Evolutionary conservation across 2,329 filamentous ascomycete genomes (phyloP).

Genomic region (Fusarium robinianum): DNA sequence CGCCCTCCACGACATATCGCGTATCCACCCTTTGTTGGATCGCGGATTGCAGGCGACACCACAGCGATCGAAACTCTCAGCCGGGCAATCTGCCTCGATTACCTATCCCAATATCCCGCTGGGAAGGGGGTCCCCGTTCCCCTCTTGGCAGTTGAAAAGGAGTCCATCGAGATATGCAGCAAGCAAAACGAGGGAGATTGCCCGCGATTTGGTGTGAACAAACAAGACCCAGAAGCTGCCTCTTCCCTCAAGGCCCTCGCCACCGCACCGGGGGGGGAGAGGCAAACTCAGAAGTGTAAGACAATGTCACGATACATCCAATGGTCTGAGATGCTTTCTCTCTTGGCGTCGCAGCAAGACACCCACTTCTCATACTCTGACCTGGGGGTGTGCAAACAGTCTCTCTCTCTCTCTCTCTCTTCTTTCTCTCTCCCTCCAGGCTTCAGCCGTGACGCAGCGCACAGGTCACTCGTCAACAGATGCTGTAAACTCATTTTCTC

Average conservation of each 20-base stretch:
- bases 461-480: slow-evolving; percentile 28
- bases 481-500: slow-evolving; percentile 14
- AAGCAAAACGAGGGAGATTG: slow-evolving; percentile 9
- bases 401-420: neutral
- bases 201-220: slow-evolving; percentile 8
- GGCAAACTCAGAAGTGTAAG: slow-evolving; percentile 25
- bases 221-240: slow-evolving; percentile 22
- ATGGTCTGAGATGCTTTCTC: slow-evolving; percentile 3
- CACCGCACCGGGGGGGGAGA: slow-evolving; percentile 6
- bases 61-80: slow-evolving; percentile 10
- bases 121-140: slow-evolving; percentile 20
- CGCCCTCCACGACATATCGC: slow-evolving; percentile 9
- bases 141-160: slow-evolving; percentile 9
- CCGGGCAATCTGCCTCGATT: neutral
- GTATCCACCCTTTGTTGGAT: slow-evolving; percentile 6
- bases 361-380: slow-evolving; percentile 1
- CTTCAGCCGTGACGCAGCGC: slow-evolving; percentile 26
- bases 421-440: neutral
- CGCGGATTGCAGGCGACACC: slow-evolving; percentile 3
- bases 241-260: slow-evolving; percentile 3
- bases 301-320: slow-evolving; percentile 25
- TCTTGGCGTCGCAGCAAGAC: slow-evolving; percentile 2
- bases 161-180: slow-evolving; percentile 1
- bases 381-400: slow-evolving; percentile 8
- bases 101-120: slow-evolving; percentile 13